Evolutionary conservation across 768 basidiomycete genomes (phyloP), one percentile per base, ranked within the genome.

Genomic region (Rhizopogon salebrosus): DNA sequence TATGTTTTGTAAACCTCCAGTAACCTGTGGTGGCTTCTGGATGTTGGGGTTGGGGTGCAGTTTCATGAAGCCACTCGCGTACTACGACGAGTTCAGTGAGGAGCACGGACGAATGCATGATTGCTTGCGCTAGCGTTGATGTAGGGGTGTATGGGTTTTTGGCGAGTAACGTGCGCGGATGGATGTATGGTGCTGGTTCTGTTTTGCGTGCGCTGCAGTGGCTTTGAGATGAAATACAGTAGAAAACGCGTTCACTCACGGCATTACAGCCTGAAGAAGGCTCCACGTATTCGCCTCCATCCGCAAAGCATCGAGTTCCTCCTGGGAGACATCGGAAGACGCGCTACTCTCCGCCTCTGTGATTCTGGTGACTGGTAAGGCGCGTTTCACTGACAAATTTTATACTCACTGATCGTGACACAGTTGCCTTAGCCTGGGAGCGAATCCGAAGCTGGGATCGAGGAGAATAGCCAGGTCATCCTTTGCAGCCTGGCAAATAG

Each of bases 1-100:
- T 80, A 60, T 87, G 79, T 56, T 87, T 86, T 34, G 92, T 94
- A 63, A 91, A 90, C 53, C 82, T 83, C 82, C 86, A 88, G 69
- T 93, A 94, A 3, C 88, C 90, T 0, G 83, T 86, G 5, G 84
- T 85, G 20, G 86, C 84, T 60, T 89, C 91, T 1, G 85, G 85
- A 39, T 77, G 74, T 27, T 73, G 67, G 0, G 80, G 79, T n/a
- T 74, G 53, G 0, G 83, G 79, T 0, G 89, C 87, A 0, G 80
- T 86, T 38, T 90, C 87, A 56, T 92, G 88, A 1, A 92, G 75
- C 92, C 92, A 94, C 65, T 92, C 89, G n/a, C 88, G 82, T 7
- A 92, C 84, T 40, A 88, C 83, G 41, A 89, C 75, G 51, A 92
- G 87, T 55, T 92, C 91, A 0, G 80, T 69, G 34, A 92, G 81